A percentile compares a stretch with the other conserved stretches of the same genome.
Conservation (phyloP, 1,139 yeast genomes). For the Saccharomyces uvarum region DNA sequence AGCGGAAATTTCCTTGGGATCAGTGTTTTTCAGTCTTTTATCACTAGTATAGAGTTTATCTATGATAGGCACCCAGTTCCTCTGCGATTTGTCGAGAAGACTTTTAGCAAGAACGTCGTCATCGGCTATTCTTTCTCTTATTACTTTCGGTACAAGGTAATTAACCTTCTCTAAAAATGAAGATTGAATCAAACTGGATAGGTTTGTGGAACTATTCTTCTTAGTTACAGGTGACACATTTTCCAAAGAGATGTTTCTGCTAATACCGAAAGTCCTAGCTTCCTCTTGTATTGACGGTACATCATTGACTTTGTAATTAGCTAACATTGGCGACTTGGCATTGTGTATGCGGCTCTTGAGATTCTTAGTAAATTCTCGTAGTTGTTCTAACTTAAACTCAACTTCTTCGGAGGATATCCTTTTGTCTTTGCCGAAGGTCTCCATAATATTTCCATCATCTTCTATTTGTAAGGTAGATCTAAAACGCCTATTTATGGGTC, state of each 20-base stretch:
- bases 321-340: neutral
- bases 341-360: neutral
- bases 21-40: conserved; percentile 39
- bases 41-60: conserved; percentile 35
- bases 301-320: neutral
- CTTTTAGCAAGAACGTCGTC: conserved; percentile 38
- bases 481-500: neutral
- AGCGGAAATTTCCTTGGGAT: conserved; percentile 35
- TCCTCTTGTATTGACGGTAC: neutral
- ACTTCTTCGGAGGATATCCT: neutral
- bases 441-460: neutral
- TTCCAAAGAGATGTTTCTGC: neutral
- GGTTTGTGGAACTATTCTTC: neutral
- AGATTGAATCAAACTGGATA: neutral
- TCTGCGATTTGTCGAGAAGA: conserved; percentile 37
- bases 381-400: conserved; percentile 2
- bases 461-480: neutral
- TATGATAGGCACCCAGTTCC: conserved; percentile 52
- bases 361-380: conserved; percentile 3
- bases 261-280: neutral
- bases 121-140: conserved; percentile 42
- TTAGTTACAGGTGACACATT: neutral
- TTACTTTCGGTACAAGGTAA: conserved; percentile 13
- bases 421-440: neutral
- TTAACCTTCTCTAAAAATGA: conserved; percentile 1